Evolutionary conservation across 495 filamentous ascomycete species (phyloP), one percentile per base, ranked within the genome.

Genomic region (Trichoderma virens): DNA sequence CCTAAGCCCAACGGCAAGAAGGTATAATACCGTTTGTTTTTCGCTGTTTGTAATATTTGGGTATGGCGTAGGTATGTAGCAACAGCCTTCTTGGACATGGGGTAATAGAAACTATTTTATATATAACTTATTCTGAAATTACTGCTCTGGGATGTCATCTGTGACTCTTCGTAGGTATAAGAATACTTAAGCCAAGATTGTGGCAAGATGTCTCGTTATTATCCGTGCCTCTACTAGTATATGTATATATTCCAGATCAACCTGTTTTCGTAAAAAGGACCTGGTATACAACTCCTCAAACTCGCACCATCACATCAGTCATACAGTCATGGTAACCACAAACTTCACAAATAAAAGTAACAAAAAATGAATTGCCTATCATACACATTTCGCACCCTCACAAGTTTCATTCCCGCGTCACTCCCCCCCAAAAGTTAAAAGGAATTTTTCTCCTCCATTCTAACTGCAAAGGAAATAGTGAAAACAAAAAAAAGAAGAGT

Each of bases 1-100:
- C 83, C 92, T 6, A 82, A 85, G 67, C 91, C 92, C 1, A 77
- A 67, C 13, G 31, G 34, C 35, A 59, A 59, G 31, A 65, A 39
- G 60, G 51, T 6, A 14, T 39, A 47, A 41, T 34, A 54, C 5
- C 20, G 7, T 25, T 3, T 51, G 18, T n/a, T 2, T 18, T 2
- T 47, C 43, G 6, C 2, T 47, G 16, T n/a, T 3, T 51, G 9
- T 51, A 20, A 18, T 47, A 18, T 51, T 27, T 30, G 51, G 23
- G 20, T 30, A 56, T 27, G 51, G 51, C 25, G 13, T 56, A 28
- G 4, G 18, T 56, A 9, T 30, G 30, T 30, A 4, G 16, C 13
- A 16, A 13, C 7, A 56, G 23, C 11, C 23, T 9, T 51, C 5
- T 56, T 31, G n/a, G 43, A 47, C 20, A 47, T 20, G 43, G 20